Percentiles rank a stretch among this genome's conserved stretches.
Evolutionary conservation across 768 basidiomycete species (phyloP).

Genomic region (Termitomyces sp.): DNA sequence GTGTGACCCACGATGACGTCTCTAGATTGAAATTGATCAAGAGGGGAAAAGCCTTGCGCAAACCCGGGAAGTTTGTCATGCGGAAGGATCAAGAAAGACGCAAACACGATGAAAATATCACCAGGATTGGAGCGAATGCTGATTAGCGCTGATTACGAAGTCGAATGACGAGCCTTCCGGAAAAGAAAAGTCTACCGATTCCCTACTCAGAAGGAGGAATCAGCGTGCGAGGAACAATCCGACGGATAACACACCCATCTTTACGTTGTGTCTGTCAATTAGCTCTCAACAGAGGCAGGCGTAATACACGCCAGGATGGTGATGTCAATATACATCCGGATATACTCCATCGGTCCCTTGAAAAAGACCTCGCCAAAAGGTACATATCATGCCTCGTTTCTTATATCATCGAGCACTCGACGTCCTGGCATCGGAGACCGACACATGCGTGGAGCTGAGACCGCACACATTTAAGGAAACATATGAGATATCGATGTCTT

Average conservation of each 20-base stretch:
- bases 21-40: too few relatives aligned
- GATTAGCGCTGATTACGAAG: too few relatives aligned
- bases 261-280: not conserved
- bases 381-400: constrained; percentile 39
- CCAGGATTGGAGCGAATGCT: not conserved
- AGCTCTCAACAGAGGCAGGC: not conserved
- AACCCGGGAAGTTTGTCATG: too few relatives aligned
- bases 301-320: not conserved
- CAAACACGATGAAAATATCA: not conserved
- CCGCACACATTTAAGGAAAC: constrained; percentile 26
- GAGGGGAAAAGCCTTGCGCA: too few relatives aligned
- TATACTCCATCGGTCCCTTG: constrained; percentile 53
- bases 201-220: too few relatives aligned
- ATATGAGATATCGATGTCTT: constrained; percentile 39
- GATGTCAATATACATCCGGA: too few relatives aligned
- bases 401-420: constrained; percentile 40
- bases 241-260: not conserved
- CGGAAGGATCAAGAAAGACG: too few relatives aligned
- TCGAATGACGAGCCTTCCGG: too few relatives aligned
- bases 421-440: constrained; percentile 54
- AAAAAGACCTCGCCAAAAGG: constrained; percentile 49
- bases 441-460: constrained; percentile 36
- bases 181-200: too few relatives aligned
- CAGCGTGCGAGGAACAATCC: not conserved
- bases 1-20: too few relatives aligned